Conservation (phyloP, 306 rosid species). For the Crotalaria pallida region DNA sequence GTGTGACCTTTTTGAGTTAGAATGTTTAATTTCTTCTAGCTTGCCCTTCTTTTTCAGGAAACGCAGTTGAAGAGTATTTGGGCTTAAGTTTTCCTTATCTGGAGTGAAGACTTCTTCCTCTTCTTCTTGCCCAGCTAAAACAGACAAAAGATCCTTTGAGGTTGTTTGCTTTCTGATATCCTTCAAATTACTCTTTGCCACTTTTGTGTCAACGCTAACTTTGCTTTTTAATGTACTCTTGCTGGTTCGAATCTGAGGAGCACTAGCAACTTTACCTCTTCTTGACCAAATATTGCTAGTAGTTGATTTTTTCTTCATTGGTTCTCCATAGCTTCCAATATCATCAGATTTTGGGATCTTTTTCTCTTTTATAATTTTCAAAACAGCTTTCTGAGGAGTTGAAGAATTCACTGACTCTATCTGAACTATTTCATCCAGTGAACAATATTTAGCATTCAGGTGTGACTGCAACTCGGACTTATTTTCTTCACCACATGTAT, state of each 20-base stretch:
- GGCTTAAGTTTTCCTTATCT: slow-evolving; percentile 66
- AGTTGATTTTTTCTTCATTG: slow-evolving; percentile 23
- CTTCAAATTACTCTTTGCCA: slow-evolving; percentile 13
- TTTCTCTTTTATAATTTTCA: slow-evolving; percentile 9
- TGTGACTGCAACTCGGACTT: neutral
- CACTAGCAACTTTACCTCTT: slow-evolving; percentile 59
- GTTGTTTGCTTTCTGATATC: neutral
- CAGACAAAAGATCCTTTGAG: slow-evolving; percentile 9
- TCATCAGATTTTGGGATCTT: slow-evolving; percentile 30
- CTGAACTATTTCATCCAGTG: slow-evolving; percentile 9
- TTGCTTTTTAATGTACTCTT: slow-evolving; percentile 11
- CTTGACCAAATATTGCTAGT: slow-evolving; percentile 55
- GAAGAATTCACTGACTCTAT: slow-evolving; percentile 22
- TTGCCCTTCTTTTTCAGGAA: slow-evolving; percentile 41
- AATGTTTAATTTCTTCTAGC: slow-evolving; percentile 31
- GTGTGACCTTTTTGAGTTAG: slow-evolving; percentile 22
- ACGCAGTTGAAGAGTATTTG: slow-evolving; percentile 40
- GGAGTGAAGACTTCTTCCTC: slow-evolving; percentile 55
- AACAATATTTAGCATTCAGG: slow-evolving; percentile 7
- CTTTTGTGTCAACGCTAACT: slow-evolving; percentile 5
- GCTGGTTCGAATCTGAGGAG: slow-evolving; percentile 40
- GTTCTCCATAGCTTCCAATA: slow-evolving; percentile 16
- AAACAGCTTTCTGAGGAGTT: slow-evolving; percentile 16
- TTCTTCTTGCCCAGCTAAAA: slow-evolving; percentile 32
- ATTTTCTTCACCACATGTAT: neutral